Conservation (phyloP, 176 grass and related monocot species). For the Oryza glumipatula region DNA sequence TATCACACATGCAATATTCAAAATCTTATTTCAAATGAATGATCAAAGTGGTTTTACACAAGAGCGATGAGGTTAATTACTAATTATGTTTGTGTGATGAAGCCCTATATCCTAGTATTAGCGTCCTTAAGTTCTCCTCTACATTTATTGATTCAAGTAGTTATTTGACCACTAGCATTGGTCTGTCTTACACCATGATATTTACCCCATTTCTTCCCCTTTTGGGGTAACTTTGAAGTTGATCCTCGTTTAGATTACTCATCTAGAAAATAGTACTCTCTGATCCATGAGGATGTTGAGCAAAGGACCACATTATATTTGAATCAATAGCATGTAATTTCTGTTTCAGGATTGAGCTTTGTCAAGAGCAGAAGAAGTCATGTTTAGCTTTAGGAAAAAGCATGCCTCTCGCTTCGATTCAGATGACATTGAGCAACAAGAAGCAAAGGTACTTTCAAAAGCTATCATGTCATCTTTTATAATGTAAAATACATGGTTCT, state of each 20-base stretch:
- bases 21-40: not conserved
- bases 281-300: not conserved
- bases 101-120: not conserved
- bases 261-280: not conserved
- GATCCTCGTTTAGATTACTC: not conserved
- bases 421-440: conserved; percentile 42
- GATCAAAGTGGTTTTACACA: not conserved
- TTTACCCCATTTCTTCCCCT: not conserved
- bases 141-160: not conserved
- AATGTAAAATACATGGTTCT: not conserved
- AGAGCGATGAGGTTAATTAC: not conserved
- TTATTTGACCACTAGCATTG: not conserved
- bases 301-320: not conserved
- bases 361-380: conserved; percentile 42
- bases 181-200: not conserved
- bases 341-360: conserved; percentile 23
- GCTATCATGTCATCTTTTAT: not conserved
- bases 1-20: not conserved
- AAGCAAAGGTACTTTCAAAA: conserved; percentile 62
- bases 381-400: conserved; percentile 79
- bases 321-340: not conserved
- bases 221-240: not conserved
- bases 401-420: conserved; percentile 47
- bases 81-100: not conserved
- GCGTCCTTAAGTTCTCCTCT: not conserved